Evolutionary conservation across 768 basidiomycete genomes (phyloP).

Genomic region (Russula compacta): DNA sequence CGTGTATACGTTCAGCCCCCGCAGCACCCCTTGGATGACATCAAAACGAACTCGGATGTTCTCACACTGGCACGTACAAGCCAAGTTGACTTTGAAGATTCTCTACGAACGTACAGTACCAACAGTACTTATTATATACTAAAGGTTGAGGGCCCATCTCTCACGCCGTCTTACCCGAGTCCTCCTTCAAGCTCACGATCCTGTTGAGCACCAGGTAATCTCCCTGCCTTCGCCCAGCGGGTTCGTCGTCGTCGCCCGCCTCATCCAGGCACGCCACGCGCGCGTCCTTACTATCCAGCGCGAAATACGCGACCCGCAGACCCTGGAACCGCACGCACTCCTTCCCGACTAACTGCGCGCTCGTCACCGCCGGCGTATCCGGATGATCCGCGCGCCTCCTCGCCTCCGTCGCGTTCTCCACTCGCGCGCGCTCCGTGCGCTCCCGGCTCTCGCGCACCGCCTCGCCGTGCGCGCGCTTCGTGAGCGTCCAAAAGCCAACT

Average conservation of each 20-base stretch:
- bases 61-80: too few species aligned
- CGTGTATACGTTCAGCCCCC: too few species aligned
- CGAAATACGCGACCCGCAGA: slow-evolving; percentile 89
- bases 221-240: slow-evolving; percentile 45
- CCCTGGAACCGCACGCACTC: slow-evolving; percentile 97
- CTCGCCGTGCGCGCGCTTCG: slow-evolving; percentile 52
- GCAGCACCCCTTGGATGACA: too few species aligned
- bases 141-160: too few species aligned
- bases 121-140: too few species aligned
- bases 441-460: slow-evolving; percentile 57
- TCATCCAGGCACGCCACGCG: slow-evolving; percentile 56
- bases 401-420: slow-evolving; percentile 32
- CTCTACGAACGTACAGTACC: too few species aligned
- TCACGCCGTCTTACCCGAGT: slow-evolving; percentile 58
- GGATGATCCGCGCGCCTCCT: slow-evolving; percentile 32
- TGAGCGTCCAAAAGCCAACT: slow-evolving; percentile 79
- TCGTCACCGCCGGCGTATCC: slow-evolving; percentile 63
- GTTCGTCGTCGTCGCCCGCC: slow-evolving; percentile 29
- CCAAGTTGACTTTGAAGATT: too few species aligned
- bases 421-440: slow-evolving; percentile 53
- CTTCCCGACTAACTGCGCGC: slow-evolving; percentile 74
- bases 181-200: slow-evolving; percentile 92
- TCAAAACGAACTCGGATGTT: too few species aligned
- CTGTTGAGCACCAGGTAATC: slow-evolving; percentile 84
- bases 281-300: slow-evolving; percentile 76